phyloP scores from a whole-genome alignment of 2,329 filamentous ascomycete species.

The Penicillium sp. region DNA sequence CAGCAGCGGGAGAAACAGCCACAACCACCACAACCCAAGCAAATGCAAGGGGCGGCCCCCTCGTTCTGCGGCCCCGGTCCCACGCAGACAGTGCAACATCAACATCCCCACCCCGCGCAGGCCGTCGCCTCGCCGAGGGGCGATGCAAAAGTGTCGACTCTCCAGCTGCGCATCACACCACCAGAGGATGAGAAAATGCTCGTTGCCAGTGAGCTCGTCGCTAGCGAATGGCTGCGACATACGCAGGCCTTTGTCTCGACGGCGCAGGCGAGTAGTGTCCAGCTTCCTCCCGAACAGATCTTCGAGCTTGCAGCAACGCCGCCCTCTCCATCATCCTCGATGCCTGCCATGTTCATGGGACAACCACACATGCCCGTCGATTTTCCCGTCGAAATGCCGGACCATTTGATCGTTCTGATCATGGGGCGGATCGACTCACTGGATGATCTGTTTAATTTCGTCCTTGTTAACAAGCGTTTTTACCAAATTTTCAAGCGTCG shows the following conservation, averaged over 20 bases:
- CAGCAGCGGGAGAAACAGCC: constrained; percentile 4
- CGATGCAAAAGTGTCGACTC: background rate
- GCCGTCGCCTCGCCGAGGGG: constrained; percentile 6
- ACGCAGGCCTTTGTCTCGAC: constrained; percentile 26
- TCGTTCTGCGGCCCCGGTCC: constrained; percentile 9
- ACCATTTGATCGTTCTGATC: constrained; percentile 60
- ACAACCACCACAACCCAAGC: background rate
- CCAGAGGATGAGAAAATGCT: constrained; percentile 36
- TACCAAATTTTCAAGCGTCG: constrained; percentile 64
- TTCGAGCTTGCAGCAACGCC: constrained; percentile 43
- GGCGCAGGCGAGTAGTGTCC: constrained; percentile 30
- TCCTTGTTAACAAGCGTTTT: constrained; percentile 62
- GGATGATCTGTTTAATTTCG: constrained; percentile 62
- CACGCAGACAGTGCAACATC: constrained; percentile 3
- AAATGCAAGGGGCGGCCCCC: constrained; percentile 3
- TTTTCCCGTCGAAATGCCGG: constrained; percentile 53
- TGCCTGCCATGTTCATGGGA: background rate
- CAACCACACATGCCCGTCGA: constrained; percentile 26
- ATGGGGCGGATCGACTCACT: constrained; percentile 56
- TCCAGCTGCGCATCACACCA: constrained; percentile 7
- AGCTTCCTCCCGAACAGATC: constrained; percentile 32
- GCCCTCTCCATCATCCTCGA: constrained; percentile 26
- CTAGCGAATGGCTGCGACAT: constrained; percentile 27
- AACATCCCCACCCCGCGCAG: background rate
- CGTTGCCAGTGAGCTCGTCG: constrained; percentile 28